A percentile compares a stretch with the other conserved stretches of the same genome.
Evolutionary conservation across 2,329 filamentous ascomycete species (phyloP).

Genomic region (Pseudopithomyces maydicus): DNA sequence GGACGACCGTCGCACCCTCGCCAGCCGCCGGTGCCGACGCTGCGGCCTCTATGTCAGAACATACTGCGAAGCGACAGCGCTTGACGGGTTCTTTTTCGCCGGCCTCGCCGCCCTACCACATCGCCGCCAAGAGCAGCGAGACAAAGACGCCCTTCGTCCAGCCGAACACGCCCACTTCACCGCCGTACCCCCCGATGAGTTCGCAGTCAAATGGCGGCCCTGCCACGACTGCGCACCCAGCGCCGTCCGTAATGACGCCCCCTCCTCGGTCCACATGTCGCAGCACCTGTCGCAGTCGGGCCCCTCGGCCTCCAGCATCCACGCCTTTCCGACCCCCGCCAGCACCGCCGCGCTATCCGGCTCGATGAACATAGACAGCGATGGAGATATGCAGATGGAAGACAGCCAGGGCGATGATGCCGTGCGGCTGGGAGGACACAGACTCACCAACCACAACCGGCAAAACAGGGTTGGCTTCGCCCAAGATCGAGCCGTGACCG

Average conservation of each 20-base stretch:
- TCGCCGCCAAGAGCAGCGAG: conserved; percentile 44
- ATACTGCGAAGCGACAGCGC: conserved; percentile 46
- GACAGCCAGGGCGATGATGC: conserved; percentile 38
- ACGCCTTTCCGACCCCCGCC: conserved; percentile 45
- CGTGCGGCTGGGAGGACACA: conserved; percentile 40
- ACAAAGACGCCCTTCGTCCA: conserved; percentile 48
- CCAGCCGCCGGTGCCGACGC: conserved; percentile 11
- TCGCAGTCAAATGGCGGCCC: conserved; percentile 46
- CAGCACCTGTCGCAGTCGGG: conserved; percentile 40
- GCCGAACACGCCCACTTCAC: conserved; percentile 55
- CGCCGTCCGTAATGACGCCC: conserved; percentile 46
- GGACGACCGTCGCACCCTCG: conserved; percentile 19
- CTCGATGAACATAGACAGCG: conserved; percentile 43
- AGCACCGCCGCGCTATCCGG: conserved; percentile 42
- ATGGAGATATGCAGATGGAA: conserved; percentile 51
- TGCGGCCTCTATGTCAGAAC: conserved; percentile 41
- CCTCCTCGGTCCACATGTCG: conserved; percentile 49
- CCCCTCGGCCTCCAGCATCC: conserved; percentile 33
- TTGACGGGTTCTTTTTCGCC: conserved; percentile 52
- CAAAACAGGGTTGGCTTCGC: conserved; percentile 37
- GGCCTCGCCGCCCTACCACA: conserved; percentile 49
- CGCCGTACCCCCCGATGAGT: conserved; percentile 54
- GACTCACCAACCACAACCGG: conserved; percentile 55
- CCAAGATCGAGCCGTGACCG: conserved; percentile 30
- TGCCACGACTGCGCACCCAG: conserved; percentile 31